Percentiles rank a stretch among this genome's conserved stretches.
Evolutionary conservation across 208 protist genomes (phyloP).

Genomic region (Hexamita inflata): DNA sequence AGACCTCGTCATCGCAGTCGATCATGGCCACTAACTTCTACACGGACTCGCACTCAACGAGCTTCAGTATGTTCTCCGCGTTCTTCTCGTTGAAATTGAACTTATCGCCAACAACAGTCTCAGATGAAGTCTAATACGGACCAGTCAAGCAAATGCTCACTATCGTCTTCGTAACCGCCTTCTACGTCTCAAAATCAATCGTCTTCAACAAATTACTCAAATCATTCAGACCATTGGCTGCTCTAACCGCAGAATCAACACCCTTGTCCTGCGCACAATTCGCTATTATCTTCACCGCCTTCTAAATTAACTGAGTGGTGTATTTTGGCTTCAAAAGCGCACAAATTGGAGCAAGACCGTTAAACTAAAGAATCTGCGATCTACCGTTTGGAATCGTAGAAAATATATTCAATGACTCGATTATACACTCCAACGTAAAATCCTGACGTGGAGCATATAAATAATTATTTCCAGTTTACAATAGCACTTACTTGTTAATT

Average conservation of each 20-base stretch:
- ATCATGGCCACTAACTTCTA: neutral
- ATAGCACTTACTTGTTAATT: no score
- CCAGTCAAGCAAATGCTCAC: constrained; percentile 1
- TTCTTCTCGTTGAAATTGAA: constrained; percentile 14
- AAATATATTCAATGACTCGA: neutral
- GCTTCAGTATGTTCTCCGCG: constrained; percentile 10
- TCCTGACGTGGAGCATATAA: no score
- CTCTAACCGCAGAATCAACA: constrained; percentile 14
- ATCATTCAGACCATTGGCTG: neutral
- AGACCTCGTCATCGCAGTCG: no score
- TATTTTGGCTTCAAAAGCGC: neutral
- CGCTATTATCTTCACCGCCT: neutral
- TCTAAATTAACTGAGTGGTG: neutral
- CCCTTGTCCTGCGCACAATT: constrained; percentile 20
- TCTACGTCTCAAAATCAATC: neutral
- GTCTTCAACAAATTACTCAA: neutral
- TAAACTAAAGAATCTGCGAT: neutral
- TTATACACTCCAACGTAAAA: constrained; percentile 1
- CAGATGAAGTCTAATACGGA: neutral
- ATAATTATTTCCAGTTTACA: no score
- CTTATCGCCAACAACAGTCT: neutral
- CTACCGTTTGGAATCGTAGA: neutral
- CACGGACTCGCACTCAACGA: neutral
- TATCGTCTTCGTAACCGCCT: neutral
- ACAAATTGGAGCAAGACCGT: neutral